These are phyloP conservation scores for Quercus phellos DNA, from an alignment of 331 rosid genomes.

Conservation along the genomic window DNA sequence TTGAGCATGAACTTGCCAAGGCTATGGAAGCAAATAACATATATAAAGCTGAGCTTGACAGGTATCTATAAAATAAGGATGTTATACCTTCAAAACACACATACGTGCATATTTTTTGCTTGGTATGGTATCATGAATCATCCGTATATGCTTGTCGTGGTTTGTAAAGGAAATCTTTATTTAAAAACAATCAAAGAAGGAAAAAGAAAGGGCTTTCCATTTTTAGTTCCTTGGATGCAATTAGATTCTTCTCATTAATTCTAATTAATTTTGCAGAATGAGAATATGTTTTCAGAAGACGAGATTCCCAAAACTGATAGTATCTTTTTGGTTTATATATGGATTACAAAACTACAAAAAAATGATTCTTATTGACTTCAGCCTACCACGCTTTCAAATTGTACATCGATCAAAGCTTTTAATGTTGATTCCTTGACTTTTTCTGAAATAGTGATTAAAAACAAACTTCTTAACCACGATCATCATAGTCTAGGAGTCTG, in stretches of 20 bases:
- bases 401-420: neutral
- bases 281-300: neutral
- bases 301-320: neutral
- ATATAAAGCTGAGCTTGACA: slow-evolving; percentile 51
- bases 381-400: neutral
- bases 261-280: neutral
- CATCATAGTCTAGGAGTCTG: neutral
- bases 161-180: neutral
- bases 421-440: neutral
- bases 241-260: neutral
- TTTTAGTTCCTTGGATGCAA: neutral
- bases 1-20: slow-evolving; percentile 40
- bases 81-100: slow-evolving; percentile 4
- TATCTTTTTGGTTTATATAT: neutral
- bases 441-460: neutral
- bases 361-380: neutral
- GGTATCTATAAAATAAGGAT: slow-evolving; percentile 35
- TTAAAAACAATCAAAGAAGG: neutral
- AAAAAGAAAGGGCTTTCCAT: neutral
- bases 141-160: neutral
- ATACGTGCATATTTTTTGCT: neutral
- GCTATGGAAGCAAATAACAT: slow-evolving; percentile 52
- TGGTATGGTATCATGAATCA: neutral
- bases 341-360: neutral
- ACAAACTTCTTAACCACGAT: neutral